Evolutionary conservation across 140 eudicot genomes (phyloP).

Genomic region (Anethum foeniculum): DNA sequence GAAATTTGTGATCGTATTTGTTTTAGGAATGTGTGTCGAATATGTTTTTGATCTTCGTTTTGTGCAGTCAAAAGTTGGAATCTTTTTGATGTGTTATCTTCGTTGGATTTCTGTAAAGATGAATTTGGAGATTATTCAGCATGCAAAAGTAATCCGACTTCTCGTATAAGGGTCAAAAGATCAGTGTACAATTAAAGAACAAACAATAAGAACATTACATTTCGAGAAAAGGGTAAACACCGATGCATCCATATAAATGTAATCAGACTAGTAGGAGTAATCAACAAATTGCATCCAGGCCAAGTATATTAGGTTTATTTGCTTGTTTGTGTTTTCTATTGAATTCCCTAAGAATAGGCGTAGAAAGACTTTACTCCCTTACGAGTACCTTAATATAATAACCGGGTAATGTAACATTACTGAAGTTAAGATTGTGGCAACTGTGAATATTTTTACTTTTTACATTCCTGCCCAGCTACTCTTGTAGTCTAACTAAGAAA

Average conservation of each 20-base stretch:
- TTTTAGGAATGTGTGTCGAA: not conserved
- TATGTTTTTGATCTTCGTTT: not conserved
- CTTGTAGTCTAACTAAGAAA: not conserved
- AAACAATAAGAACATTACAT: not conserved
- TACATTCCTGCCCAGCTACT: not conserved
- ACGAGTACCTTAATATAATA: not conserved
- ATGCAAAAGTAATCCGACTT: not conserved
- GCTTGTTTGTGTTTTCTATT: not conserved
- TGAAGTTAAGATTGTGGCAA: not conserved
- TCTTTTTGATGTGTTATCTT: not conserved
- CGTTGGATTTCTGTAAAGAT: not conserved
- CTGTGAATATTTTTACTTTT: not conserved
- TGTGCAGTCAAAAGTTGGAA: not conserved
- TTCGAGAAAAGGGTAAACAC: not conserved
- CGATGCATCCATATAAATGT: not conserved
- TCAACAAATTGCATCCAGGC: not conserved
- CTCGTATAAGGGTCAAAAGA: not conserved
- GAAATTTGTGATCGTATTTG: not conserved
- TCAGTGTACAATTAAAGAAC: not conserved
- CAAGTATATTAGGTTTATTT: not conserved
- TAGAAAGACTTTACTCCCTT: not conserved
- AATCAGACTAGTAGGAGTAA: not conserved
- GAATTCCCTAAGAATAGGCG: not conserved
- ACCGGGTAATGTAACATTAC: not conserved
- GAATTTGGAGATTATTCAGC: not conserved